Evolutionary conservation across 768 basidiomycete genomes (phyloP).

Genomic region (Pleurotus tuber-regium): DNA sequence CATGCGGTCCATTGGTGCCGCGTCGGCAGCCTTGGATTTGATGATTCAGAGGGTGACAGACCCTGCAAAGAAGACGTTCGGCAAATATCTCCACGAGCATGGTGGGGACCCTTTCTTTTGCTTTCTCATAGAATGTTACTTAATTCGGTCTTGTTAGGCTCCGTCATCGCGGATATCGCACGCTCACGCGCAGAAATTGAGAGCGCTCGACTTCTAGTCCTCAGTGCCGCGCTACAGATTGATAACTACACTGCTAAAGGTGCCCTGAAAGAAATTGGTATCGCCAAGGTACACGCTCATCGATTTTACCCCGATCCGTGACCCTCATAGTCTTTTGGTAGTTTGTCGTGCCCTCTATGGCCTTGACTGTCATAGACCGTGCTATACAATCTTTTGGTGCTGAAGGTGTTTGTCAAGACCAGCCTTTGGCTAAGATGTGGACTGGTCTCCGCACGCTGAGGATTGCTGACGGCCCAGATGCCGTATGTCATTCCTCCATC

Average conservation of each 20-base stretch:
- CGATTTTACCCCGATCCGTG: too few species aligned
- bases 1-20: slow-evolving; percentile 95
- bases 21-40: slow-evolving; percentile 79
- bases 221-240: slow-evolving; percentile 90
- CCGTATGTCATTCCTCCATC: slow-evolving; percentile 40
- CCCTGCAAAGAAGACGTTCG: slow-evolving; percentile 88
- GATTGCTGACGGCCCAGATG: slow-evolving; percentile 84
- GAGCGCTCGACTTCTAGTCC: slow-evolving; percentile 78
- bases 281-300: slow-evolving; percentile 72
- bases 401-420: slow-evolving; percentile 93
- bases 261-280: slow-evolving; percentile 95
- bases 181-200: slow-evolving; percentile 94
- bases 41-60: slow-evolving; percentile 94
- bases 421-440: slow-evolving; percentile 73
- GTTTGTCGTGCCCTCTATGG: slow-evolving; percentile 95
- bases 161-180: slow-evolving; percentile 89
- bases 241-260: slow-evolving; percentile 91
- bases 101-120: slow-evolving; percentile 39
- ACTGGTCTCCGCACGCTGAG: slow-evolving; percentile 84
- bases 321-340: slow-evolving; percentile 29
- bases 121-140: not conserved
- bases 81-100: slow-evolving; percentile 88
- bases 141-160: slow-evolving; percentile 46
- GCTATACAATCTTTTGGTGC: slow-evolving; percentile 95
- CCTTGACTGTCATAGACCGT: slow-evolving; percentile 85